A percentile compares a stretch with the other conserved stretches of the same genome.
These are phyloP conservation scores for Ampelomyces quisqualis DNA, from an alignment of 2,329 filamentous ascomycete genomes.

Conservation along the genomic window DNA sequence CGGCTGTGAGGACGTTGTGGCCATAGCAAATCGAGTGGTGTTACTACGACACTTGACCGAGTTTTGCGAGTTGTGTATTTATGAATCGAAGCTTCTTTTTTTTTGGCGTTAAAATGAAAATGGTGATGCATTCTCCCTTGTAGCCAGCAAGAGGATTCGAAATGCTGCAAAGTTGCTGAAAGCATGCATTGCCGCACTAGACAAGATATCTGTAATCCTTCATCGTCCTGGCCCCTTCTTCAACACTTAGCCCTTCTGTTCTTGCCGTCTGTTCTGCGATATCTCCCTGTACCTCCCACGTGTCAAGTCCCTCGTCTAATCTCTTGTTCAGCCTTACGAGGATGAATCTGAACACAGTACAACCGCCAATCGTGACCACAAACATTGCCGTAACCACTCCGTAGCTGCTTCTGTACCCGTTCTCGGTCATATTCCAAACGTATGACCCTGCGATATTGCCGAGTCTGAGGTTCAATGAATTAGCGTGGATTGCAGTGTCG, in stretches of 20 bases:
- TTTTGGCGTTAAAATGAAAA: no score
- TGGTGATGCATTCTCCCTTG: no score
- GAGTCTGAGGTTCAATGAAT: not conserved
- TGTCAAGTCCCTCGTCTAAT: slow-evolving; percentile 32
- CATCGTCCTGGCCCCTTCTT: slow-evolving; percentile 31
- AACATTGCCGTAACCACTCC: slow-evolving; percentile 67
- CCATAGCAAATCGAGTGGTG: no score
- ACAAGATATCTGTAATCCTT: slow-evolving; percentile 39
- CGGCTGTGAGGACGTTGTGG: no score
- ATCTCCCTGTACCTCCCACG: slow-evolving; percentile 32
- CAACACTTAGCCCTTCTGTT: slow-evolving; percentile 30
- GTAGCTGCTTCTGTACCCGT: slow-evolving; percentile 65
- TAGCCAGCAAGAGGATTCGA: no score
- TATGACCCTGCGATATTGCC: slow-evolving; percentile 57
- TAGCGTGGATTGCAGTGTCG: not conserved
- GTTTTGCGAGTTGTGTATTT: no score
- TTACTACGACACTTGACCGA: no score
- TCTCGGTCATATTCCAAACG: slow-evolving; percentile 60
- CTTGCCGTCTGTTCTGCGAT: slow-evolving; percentile 34
- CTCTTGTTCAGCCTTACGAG: slow-evolving; percentile 34
- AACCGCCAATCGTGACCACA: slow-evolving; percentile 58
- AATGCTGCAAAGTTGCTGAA: no score
- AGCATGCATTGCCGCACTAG: no score
- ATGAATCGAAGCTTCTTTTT: no score
- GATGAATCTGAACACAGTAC: slow-evolving; percentile 37